Conservation (phyloP, 768 basidiomycete genomes). For the Amanita molliuscula region DNA sequence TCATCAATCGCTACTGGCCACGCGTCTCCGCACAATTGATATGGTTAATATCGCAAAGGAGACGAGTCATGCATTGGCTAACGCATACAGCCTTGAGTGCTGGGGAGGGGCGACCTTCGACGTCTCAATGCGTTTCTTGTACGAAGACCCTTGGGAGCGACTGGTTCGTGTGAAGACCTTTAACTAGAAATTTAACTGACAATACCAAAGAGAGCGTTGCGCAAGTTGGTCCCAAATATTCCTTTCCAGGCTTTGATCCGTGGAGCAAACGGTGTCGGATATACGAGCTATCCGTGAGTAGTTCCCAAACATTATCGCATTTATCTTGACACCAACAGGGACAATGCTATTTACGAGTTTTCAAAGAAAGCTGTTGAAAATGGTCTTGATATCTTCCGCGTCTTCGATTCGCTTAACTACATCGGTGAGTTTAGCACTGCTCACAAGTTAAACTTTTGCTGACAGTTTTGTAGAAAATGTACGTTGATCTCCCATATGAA, state of each 20-base stretch:
- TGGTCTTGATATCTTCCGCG: slow-evolving; percentile 98
- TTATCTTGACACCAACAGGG: slow-evolving; percentile 32
- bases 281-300: slow-evolving; percentile 92
- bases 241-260: slow-evolving; percentile 97
- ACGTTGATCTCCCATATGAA: slow-evolving; percentile 15
- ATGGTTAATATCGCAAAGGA: slow-evolving; percentile 99
- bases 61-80: slow-evolving; percentile 89
- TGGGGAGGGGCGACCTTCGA: slow-evolving; percentile 99
- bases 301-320: neutral
- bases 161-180: slow-evolving; percentile 40
- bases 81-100: slow-evolving; percentile 95
- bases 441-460: neutral
- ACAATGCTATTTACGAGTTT: slow-evolving; percentile 99
- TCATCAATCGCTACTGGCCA: slow-evolving; percentile 95
- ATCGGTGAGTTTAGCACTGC: slow-evolving; percentile 50
- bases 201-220: slow-evolving; percentile 62
- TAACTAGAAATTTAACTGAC: slow-evolving; percentile 11
- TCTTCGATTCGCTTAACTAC: slow-evolving; percentile 99
- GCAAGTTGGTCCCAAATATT: slow-evolving; percentile 96
- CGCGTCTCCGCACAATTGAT: slow-evolving; percentile 89
- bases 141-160: slow-evolving; percentile 99
- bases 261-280: slow-evolving; percentile 98
- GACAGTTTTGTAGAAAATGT: slow-evolving; percentile 51
- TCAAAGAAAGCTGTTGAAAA: slow-evolving; percentile 99
- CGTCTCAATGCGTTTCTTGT: slow-evolving; percentile 98